Evolutionary conservation across 495 filamentous ascomycete genomes (phyloP).

Genomic region (Xylaria telfairii): DNA sequence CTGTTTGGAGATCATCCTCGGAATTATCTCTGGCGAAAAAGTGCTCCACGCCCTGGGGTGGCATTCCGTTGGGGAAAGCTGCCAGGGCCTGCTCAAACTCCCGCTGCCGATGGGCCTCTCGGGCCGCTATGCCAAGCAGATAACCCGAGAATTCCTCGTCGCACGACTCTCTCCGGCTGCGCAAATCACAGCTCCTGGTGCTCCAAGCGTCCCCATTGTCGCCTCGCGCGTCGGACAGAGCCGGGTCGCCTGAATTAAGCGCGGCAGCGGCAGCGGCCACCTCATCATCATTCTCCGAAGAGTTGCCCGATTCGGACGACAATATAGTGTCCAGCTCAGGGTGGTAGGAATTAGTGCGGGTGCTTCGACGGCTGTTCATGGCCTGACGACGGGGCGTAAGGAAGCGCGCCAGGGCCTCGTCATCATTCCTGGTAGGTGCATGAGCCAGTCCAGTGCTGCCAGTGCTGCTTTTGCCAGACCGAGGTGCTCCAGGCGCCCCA

Average conservation of each 20-base stretch:
- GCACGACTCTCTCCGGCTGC: constrained; percentile 61
- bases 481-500: constrained; percentile 28
- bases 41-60: constrained; percentile 58
- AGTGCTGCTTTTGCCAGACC: constrained; percentile 28
- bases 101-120: constrained; percentile 73
- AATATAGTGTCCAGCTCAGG: constrained; percentile 48
- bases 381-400: constrained; percentile 41
- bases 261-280: constrained; percentile 30
- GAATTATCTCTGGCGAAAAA: constrained; percentile 61
- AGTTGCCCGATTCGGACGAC: constrained; percentile 43
- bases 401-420: constrained; percentile 25
- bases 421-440: constrained; percentile 29
- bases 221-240: constrained; percentile 32
- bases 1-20: constrained; percentile 47
- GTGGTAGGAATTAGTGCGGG: constrained; percentile 45
- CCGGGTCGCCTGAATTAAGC: constrained; percentile 39
- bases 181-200: constrained; percentile 42
- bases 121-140: constrained; percentile 75
- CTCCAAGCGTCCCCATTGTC: constrained; percentile 45
- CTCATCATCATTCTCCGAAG: constrained; percentile 39
- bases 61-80: constrained; percentile 54
- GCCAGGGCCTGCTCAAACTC: constrained; percentile 56
- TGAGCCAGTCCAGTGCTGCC: constrained; percentile 33
- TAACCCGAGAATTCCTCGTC: constrained; percentile 76
- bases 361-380: constrained; percentile 47